Evolutionary conservation across 2,329 filamentous ascomycete species (phyloP).

Genomic region (Uncinocarpus reesii): DNA sequence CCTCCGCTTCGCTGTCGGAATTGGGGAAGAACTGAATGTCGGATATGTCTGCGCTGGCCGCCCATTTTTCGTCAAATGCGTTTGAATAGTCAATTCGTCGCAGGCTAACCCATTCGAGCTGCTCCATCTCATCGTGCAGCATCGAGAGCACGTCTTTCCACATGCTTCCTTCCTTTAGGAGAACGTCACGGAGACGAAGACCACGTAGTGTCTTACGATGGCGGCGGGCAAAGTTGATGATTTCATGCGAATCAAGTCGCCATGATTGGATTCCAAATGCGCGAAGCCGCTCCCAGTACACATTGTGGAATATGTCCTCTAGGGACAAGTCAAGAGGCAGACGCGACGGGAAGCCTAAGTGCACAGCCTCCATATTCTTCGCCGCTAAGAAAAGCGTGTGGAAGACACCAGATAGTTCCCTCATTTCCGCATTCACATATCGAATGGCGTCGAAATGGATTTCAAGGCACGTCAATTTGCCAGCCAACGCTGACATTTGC

Average conservation of each 20-base stretch:
- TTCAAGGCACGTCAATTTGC: slow-evolving; percentile 52
- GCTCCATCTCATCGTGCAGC: slow-evolving; percentile 47
- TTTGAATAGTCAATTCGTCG: slow-evolving; percentile 50
- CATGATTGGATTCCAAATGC: slow-evolving; percentile 57
- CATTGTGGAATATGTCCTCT: slow-evolving; percentile 52
- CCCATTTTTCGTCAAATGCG: slow-evolving; percentile 40
- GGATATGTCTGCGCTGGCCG: slow-evolving; percentile 20
- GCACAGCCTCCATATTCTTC: slow-evolving; percentile 51
- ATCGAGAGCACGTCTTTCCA: slow-evolving; percentile 53
- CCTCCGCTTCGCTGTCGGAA: slow-evolving; percentile 17
- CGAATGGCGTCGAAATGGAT: slow-evolving; percentile 52
- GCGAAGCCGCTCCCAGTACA: slow-evolving; percentile 51
- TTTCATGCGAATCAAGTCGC: slow-evolving; percentile 51
- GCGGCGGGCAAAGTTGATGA: slow-evolving; percentile 47
- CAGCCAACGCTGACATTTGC: slow-evolving; percentile 43
- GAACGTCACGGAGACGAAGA: slow-evolving; percentile 50
- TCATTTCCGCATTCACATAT: slow-evolving; percentile 49
- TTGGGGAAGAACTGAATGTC: slow-evolving; percentile 18
- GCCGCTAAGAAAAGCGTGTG: slow-evolving; percentile 49
- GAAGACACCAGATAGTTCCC: slow-evolving; percentile 48
- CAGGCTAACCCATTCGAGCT: slow-evolving; percentile 54
- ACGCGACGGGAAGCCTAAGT: slow-evolving; percentile 53
- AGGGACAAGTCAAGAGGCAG: slow-evolving; percentile 48
- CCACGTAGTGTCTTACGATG: slow-evolving; percentile 49
- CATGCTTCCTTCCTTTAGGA: slow-evolving; percentile 48